Conservation (phyloP, 768 basidiomycete species). For the Mycena kentingensis region DNA sequence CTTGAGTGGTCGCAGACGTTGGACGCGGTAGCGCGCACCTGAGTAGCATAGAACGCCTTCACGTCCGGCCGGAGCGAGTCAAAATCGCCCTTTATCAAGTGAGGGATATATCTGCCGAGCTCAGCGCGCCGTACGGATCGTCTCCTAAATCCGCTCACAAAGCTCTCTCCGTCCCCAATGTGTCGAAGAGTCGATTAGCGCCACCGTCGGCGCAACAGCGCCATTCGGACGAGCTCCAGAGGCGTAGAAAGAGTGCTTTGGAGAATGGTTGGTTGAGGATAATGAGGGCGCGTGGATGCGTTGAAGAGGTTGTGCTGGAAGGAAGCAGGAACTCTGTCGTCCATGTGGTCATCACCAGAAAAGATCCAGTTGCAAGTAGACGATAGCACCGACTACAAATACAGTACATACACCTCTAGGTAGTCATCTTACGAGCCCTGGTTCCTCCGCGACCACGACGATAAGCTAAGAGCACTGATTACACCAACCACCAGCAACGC, state of each 20-base stretch:
- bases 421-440: conserved; percentile 52
- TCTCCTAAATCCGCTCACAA: conserved; percentile 17
- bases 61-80: conserved; percentile 87
- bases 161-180: conserved; percentile 23
- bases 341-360: conserved; percentile 37
- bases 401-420: conserved; percentile 1
- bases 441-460: conserved; percentile 65
- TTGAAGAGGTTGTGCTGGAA: conserved; percentile 8
- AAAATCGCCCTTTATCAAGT: conserved; percentile 91
- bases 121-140: conserved; percentile 7
- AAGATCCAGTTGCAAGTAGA: conserved; percentile 6
- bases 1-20: background rate
- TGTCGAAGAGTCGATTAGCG: conserved; percentile 80
- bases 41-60: conserved; percentile 58
- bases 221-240: conserved; percentile 60
- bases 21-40: conserved; percentile 42
- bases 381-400: background rate
- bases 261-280: conserved; percentile 92
- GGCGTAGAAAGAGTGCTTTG: conserved; percentile 52
- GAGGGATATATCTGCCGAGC: conserved; percentile 56
- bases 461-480: conserved; percentile 77
- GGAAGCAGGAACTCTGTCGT: conserved; percentile 42
- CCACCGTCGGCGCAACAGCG: conserved; percentile 85
- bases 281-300: conserved; percentile 70
- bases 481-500: conserved; percentile 78